phyloP scores from a whole-genome alignment of 768 basidiomycete species.

The Chalciporus piperatus region DNA sequence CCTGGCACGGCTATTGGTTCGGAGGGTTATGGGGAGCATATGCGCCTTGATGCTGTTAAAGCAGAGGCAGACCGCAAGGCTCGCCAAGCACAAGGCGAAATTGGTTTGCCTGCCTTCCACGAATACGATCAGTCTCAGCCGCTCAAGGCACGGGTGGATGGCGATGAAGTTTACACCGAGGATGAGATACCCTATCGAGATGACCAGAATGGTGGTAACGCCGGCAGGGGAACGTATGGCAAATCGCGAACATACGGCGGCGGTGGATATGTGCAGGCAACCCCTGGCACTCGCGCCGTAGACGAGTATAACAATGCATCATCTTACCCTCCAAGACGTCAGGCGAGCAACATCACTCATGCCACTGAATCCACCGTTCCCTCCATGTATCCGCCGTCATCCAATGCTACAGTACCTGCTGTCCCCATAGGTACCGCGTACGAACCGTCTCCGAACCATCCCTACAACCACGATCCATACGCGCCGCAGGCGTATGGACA shows the following conservation, averaged over 20 bases:
- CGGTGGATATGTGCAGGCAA: conserved; percentile 29
- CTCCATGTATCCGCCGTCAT: conserved; percentile 34
- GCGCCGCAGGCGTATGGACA: conserved; percentile 49
- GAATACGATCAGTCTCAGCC: conserved; percentile 64
- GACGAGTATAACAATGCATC: conserved; percentile 67
- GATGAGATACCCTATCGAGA: conserved; percentile 40
- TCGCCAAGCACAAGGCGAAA: conserved; percentile 54
- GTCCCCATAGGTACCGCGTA: conserved; percentile 14
- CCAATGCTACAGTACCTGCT: conserved; percentile 20
- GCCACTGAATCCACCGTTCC: conserved; percentile 41
- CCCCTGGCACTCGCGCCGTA: conserved; percentile 64
- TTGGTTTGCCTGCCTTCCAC: conserved; percentile 71
- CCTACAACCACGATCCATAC: conserved; percentile 29
- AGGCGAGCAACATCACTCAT: conserved; percentile 38
- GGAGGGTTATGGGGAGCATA: conserved; percentile 50
- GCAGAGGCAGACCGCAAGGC: conserved; percentile 85
- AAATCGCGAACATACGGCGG: conserved; percentile 13
- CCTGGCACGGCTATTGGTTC: conserved; percentile 27
- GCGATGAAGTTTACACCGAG: conserved; percentile 56
- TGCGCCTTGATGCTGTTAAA: conserved; percentile 82
- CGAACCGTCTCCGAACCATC: conserved; percentile 17
- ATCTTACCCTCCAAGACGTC: conserved; percentile 45
- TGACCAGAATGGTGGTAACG: conserved; percentile 23
- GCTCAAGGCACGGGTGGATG: conserved; percentile 57
- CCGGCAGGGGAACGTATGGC: conserved; percentile 29